Conservation (phyloP, 108 stramenopile species). For the Nannochloropsis salina region DNA sequence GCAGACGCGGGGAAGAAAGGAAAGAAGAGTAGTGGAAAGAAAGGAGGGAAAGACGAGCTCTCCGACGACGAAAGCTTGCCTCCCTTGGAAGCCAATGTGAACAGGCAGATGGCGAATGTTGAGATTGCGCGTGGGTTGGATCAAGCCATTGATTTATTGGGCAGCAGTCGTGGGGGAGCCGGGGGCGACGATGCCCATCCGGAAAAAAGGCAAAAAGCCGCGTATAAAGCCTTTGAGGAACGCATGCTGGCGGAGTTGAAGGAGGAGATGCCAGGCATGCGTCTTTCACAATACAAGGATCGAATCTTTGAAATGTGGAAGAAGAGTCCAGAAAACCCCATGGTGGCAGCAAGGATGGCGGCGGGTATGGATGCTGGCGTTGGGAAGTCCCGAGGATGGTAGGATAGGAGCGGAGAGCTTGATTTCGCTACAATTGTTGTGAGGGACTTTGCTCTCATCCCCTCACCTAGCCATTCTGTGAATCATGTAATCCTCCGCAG, state of each 20-base stretch:
- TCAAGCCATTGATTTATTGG: constrained; percentile 27
- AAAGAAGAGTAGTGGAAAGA: constrained; percentile 1
- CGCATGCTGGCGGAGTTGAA: constrained; percentile 70
- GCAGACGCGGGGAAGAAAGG: constrained; percentile 27
- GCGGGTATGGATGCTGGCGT: neutral
- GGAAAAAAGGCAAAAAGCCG: constrained; percentile 67
- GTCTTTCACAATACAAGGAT: constrained; percentile 82
- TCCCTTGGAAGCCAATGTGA: constrained; percentile 21
- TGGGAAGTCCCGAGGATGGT: neutral
- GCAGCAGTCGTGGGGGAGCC: neutral
- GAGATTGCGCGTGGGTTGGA: constrained; percentile 24
- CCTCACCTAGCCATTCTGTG: too few species aligned
- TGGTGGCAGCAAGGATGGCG: constrained; percentile 15
- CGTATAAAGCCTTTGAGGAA: constrained; percentile 78
- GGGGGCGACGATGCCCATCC: constrained; percentile 52
- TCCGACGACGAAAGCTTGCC: constrained; percentile 26
- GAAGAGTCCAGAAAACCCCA: constrained; percentile 83
- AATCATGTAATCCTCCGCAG: too few species aligned
- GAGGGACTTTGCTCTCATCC: too few species aligned
- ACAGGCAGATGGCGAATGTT: constrained; percentile 13
- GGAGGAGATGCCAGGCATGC: constrained; percentile 76
- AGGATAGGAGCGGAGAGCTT: too few species aligned
- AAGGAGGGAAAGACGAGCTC: constrained; percentile 18
- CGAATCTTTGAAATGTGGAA: constrained; percentile 81
- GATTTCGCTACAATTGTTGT: too few species aligned